These are phyloP conservation scores for Hanseniaspora taiwanica DNA, from an alignment of 805 yeast species.

Conservation along the genomic window DNA sequence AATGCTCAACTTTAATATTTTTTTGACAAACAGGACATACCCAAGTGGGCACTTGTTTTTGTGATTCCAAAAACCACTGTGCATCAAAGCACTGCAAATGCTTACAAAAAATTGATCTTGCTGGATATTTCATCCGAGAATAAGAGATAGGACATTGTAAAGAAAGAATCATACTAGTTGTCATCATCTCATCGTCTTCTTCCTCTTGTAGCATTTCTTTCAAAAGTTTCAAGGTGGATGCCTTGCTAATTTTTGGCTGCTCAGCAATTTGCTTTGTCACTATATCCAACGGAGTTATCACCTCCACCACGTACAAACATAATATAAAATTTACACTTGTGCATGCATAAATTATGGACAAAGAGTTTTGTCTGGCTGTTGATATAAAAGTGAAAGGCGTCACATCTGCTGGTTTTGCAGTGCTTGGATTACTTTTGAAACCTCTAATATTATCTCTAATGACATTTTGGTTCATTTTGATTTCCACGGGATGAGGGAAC, in stretches of 20 bases:
- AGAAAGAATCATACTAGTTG: constrained; percentile 51
- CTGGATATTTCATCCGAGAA: constrained; percentile 57
- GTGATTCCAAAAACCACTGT: constrained; percentile 55
- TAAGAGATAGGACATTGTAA: constrained; percentile 72
- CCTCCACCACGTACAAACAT: constrained; percentile 47
- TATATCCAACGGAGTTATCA: constrained; percentile 29
- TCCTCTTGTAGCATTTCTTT: constrained; percentile 26
- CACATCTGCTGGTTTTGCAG: constrained; percentile 72
- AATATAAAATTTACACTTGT: constrained; percentile 37
- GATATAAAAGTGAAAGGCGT: constrained; percentile 32
- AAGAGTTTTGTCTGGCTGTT: constrained; percentile 25
- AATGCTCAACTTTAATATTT: constrained; percentile 36
- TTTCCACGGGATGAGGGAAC: constrained; percentile 63
- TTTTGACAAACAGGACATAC: constrained; percentile 70
- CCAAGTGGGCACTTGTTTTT: constrained; percentile 76
- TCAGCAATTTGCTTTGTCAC: constrained; percentile 26
- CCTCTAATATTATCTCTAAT: constrained; percentile 55
- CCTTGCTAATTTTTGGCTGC: constrained; percentile 39
- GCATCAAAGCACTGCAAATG: constrained; percentile 90
- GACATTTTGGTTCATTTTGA: constrained; percentile 40
- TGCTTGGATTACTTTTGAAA: constrained; percentile 60
- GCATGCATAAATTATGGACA: constrained; percentile 47
- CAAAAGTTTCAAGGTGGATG: constrained; percentile 38
- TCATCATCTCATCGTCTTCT: constrained; percentile 60
- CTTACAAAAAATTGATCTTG: constrained; percentile 53